Evolutionary conservation across 306 rosid genomes (phyloP).

Genomic region (Lotus japonicus): DNA sequence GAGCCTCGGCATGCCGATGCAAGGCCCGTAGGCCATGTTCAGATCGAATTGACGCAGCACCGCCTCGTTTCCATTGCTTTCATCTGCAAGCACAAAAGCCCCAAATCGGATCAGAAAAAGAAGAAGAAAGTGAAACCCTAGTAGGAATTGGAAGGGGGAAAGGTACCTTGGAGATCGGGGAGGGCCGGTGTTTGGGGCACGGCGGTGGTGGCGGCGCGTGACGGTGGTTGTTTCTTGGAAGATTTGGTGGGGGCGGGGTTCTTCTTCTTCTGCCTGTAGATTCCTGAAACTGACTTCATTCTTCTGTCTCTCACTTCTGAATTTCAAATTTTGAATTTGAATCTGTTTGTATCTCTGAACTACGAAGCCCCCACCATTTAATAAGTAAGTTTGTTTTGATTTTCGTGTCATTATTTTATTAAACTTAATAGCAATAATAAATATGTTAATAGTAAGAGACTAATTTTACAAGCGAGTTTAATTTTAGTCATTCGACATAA

Average conservation of each 20-base stretch:
- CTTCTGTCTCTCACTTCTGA: background rate
- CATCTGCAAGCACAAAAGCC: constrained; percentile 36
- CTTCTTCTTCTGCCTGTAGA: constrained; percentile 54
- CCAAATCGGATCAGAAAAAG: background rate
- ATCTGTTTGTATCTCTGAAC: background rate
- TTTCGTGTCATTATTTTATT: background rate
- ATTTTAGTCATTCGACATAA: too few species aligned
- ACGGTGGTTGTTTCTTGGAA: constrained; percentile 32
- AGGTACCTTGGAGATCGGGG: constrained; percentile 35
- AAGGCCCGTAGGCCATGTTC: constrained; percentile 80
- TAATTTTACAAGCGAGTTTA: too few species aligned
- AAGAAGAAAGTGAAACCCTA: constrained; percentile 1
- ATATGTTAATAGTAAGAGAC: too few species aligned
- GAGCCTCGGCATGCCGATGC: constrained; percentile 62
- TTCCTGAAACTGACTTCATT: constrained; percentile 38
- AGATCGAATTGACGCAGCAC: constrained; percentile 68
- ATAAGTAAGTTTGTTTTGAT: background rate
- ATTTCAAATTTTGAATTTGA: constrained; percentile 28
- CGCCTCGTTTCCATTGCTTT: constrained; percentile 38
- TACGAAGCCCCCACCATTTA: background rate
- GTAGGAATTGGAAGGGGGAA: too few species aligned
- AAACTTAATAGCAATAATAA: too few species aligned
- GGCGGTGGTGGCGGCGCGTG: constrained; percentile 27
- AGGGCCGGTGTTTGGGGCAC: constrained; percentile 35
- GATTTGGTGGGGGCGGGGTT: background rate